Evolutionary conservation across 108 stramenopile genomes (phyloP).

Genomic region (Cylindrotheca fusiformis): DNA sequence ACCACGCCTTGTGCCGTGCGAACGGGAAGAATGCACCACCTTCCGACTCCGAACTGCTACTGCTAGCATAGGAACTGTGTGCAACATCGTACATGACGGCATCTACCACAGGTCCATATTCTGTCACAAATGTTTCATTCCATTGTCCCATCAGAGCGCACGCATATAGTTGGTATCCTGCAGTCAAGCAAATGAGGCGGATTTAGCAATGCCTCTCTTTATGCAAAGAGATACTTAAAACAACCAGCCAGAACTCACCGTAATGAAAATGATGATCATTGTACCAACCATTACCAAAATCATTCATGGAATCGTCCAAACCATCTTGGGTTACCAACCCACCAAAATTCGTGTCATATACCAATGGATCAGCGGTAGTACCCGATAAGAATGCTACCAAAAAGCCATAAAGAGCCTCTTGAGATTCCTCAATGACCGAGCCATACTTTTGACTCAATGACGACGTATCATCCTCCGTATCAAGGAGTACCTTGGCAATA

Average conservation of each 20-base stretch:
- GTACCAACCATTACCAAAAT: constrained; percentile 49
- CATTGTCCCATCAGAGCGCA: constrained; percentile 58
- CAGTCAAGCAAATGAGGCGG: background rate
- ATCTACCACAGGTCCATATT: constrained; percentile 62
- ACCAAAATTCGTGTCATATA: constrained; percentile 44
- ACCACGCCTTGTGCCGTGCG: constrained; percentile 80
- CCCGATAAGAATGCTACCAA: constrained; percentile 18
- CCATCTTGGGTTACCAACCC: constrained; percentile 37
- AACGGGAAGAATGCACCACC: constrained; percentile 59
- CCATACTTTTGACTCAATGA: background rate
- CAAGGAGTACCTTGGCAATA: constrained; percentile 31
- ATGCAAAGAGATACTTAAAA: background rate
- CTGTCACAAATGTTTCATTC: constrained; percentile 49
- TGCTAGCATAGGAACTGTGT: constrained; percentile 40
- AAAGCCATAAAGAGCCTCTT: background rate
- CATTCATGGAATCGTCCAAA: constrained; percentile 16
- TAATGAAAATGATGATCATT: constrained; percentile 79
- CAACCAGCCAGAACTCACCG: constrained; percentile 14
- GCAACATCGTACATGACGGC: constrained; percentile 72
- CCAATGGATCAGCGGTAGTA: constrained; percentile 19
- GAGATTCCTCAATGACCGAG: background rate
- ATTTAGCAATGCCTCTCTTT: too few relatives aligned
- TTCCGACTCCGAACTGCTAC: constrained; percentile 20
- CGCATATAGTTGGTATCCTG: constrained; percentile 61
- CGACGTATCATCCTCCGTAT: background rate